Percentiles rank a stretch among this genome's conserved stretches.
Evolutionary conservation across 1,284 basidiomycete species (phyloP).

Genomic region (Cystobasidium sp.): DNA sequence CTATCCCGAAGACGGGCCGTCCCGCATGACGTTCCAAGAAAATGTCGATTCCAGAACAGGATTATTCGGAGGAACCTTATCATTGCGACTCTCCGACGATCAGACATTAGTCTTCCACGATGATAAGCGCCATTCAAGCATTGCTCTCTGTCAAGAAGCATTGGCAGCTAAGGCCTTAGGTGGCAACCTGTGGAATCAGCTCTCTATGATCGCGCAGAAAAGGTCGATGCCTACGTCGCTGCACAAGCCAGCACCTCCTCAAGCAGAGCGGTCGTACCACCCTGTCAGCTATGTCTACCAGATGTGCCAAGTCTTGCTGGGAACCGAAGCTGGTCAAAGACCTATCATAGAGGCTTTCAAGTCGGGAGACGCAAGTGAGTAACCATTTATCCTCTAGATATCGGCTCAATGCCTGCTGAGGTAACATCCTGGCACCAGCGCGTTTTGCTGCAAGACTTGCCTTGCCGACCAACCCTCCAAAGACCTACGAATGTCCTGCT

Average conservation of each 20-base stretch:
- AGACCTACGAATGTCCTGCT: conserved; percentile 4
- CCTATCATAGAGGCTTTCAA: conserved; percentile 16
- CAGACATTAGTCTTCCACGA: not conserved
- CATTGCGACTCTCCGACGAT: not conserved
- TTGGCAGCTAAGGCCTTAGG: not conserved
- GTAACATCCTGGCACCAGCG: not conserved
- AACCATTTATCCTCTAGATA: not conserved
- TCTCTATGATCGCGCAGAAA: not conserved
- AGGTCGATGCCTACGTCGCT: no score
- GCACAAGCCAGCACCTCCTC: not conserved
- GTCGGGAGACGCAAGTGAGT: not conserved
- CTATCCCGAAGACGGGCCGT: no score
- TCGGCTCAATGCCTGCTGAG: not conserved
- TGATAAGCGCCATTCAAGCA: not conserved
- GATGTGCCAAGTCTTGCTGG: conserved; percentile 31
- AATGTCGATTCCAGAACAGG: no score
- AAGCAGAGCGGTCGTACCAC: not conserved
- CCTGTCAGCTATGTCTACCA: conserved; percentile 42
- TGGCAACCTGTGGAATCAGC: not conserved
- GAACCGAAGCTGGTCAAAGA: conserved; percentile 1
- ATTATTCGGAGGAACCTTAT: no score
- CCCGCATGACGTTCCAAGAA: no score
- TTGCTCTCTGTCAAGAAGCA: not conserved
- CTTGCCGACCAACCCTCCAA: conserved; percentile 7
- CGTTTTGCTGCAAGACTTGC: conserved; percentile 13